Evolutionary conservation across 2,329 filamentous ascomycete species (phyloP), one percentile per base, ranked within the genome.

Genomic region (Trichoderma sp.): DNA sequence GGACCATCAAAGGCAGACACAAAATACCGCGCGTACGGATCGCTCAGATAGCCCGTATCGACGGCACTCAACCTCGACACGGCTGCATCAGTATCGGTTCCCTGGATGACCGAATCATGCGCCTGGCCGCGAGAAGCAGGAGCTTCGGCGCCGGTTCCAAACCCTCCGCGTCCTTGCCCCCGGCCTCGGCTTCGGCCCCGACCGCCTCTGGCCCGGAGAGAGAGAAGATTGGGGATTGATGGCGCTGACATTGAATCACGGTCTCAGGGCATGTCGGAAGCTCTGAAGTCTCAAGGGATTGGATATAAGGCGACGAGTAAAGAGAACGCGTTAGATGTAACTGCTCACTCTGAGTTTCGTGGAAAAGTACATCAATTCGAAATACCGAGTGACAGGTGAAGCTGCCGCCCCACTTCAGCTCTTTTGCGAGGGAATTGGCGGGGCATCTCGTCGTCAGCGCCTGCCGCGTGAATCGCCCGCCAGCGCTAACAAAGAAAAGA

Each of bases 21-120:
- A 82, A 98, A 95, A 73, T 88, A 88, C 71, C 86, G 86, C 2
- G 95, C 95, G 85, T 93, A 98, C 0, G 90, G 90, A 81, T 99
- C 97, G 3, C 93, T 85, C 1, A 99, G 87, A 82, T 98, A 98
- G 38, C 95, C 95, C 68, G 95, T 83, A 75, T 93, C 90, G 18
- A 98, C 95, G 14, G 96, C 96, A 83, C 95, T 98, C 84, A 97
- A 86, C 45, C 97, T 91, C 35, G 95, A 98, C 59, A 95, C 91
- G 76, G 94, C 94, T 31, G 97, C 97, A 86, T 99, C 97, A 76
- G 92, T 92, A 84, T 99, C 97, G 3, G 97, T 99, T 77, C 92
- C 91, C 83, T 97, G 96, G 75, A 99, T 92, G 56, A 93, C 90
- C 76, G 89, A 87, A 84, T 98, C 95, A 79, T 92, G 91, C 64